These are phyloP conservation scores for Epichloe scottii DNA, from an alignment of 2,329 filamentous ascomycete genomes.

Conservation along the genomic window DNA sequence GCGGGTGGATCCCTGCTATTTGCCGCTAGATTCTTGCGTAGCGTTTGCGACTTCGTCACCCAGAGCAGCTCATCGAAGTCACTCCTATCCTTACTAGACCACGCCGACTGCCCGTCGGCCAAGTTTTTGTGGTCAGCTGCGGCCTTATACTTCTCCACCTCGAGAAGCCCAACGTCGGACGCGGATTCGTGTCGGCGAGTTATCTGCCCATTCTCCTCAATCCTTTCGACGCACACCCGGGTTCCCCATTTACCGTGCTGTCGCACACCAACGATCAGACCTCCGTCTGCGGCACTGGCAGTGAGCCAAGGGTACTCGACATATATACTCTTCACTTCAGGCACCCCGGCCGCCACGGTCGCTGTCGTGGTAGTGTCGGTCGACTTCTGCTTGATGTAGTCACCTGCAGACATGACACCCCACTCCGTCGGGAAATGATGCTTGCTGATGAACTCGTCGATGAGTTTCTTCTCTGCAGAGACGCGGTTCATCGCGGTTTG, in stretches of 20 bases:
- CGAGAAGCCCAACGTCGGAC: background rate
- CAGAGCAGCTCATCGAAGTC: slow-evolving; percentile 5
- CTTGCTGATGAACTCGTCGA: too few relatives aligned
- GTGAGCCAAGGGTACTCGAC: background rate
- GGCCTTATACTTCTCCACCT: background rate
- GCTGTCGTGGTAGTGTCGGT: too few relatives aligned
- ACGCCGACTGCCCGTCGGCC: too few relatives aligned
- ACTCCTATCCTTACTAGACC: too few relatives aligned
- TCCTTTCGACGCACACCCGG: background rate
- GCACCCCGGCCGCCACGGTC: too few relatives aligned
- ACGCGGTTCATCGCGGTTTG: too few relatives aligned
- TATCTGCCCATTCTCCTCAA: background rate
- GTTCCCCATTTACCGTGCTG: background rate
- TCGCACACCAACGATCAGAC: background rate
- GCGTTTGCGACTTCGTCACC: slow-evolving; percentile 5
- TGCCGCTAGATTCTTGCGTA: slow-evolving; percentile 2
- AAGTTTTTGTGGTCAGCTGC: background rate
- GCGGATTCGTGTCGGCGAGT: background rate
- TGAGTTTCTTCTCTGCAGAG: too few relatives aligned
- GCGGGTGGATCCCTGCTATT: slow-evolving; percentile 1
- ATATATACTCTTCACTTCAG: background rate
- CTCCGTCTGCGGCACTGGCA: background rate
- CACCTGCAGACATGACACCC: too few relatives aligned
- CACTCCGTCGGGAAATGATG: too few relatives aligned
- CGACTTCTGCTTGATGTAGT: too few relatives aligned